These are phyloP conservation scores for Fusarium tupiense DNA, from an alignment of 2,329 filamentous ascomycete species.

Conservation along the genomic window DNA sequence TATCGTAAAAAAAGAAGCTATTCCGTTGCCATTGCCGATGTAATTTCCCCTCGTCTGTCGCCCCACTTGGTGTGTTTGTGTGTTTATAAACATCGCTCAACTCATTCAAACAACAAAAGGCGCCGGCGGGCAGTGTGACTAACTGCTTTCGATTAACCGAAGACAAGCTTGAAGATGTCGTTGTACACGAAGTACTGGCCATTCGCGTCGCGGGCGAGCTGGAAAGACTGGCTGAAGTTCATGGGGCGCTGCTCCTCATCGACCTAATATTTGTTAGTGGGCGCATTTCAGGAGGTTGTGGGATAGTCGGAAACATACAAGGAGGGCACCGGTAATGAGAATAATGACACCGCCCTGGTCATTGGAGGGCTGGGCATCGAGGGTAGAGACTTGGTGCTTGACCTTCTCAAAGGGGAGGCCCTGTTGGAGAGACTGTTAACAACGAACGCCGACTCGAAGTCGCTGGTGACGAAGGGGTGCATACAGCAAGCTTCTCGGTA, in stretches of 20 bases:
- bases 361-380: constrained; percentile 84
- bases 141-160: constrained; percentile 56
- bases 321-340: constrained; percentile 84
- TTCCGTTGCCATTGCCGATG: constrained; percentile 25
- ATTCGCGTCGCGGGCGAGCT: constrained; percentile 74
- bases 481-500: constrained; percentile 82
- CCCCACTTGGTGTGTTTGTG: constrained; percentile 27
- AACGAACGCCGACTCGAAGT: neutral
- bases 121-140: neutral
- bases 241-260: constrained; percentile 88
- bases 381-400: constrained; percentile 77
- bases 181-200: constrained; percentile 90
- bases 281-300: neutral
- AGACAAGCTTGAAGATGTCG: constrained; percentile 93
- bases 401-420: constrained; percentile 83
- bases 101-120: constrained; percentile 1
- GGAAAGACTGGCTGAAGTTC: constrained; percentile 91
- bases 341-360: constrained; percentile 77
- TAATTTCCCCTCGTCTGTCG: constrained; percentile 31
- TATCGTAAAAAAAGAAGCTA: constrained; percentile 36
- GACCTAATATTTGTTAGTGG: constrained; percentile 64
- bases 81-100: constrained; percentile 18
- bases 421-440: constrained; percentile 55
- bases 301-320: constrained; percentile 64
- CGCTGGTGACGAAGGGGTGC: constrained; percentile 41